Evolutionary conservation across 257 asterid species (phyloP), one percentile per base, ranked within the genome.

Genomic region (Solanum piurae): DNA sequence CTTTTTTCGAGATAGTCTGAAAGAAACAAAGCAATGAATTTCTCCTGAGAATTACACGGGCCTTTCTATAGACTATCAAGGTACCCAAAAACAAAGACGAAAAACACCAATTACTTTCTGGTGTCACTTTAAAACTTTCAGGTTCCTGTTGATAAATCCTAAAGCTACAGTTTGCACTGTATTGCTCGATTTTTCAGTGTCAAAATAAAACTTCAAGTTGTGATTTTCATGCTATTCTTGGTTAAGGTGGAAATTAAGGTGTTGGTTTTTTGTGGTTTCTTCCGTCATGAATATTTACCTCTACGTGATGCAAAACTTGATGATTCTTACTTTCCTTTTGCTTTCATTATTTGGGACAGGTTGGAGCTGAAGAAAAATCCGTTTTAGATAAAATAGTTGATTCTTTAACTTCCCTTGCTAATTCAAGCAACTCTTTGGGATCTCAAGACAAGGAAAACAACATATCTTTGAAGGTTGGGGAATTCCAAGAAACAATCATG

Each of bases 281-380:
- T 38, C 11, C 0, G 55, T 75, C 34, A 75, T 75, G 83, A 27
- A 38, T 75, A 75, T 21, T 74, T 29, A 80, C 27, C 27, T 18
- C 18, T 46, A 27, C 27, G 31, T 80, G 85, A 46, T 80, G 85
- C 52, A 20, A 46, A 80, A 80, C 66, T 44, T 44, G 66, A 80
- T 80, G 25, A 80, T 16, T 44, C 68, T 80, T 80, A 27, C 38
- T 79, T 80, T 25, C 64, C 86, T 62, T 27, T 16, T 46, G 27
- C 40, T 66, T 87, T 46, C 87, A 62, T 74, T 90, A 66, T 82
- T 83, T 60, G 89, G 82, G 86, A 90, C 91, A 96, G 98, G 94
- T 97, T 89, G 98, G 98, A 83, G 98, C 99, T 80, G 95, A 94
- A 89, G 96, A 97, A 89, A 90, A 93, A 89, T 91, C 89, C 12